These are phyloP conservation scores for Aureobasidium uvarum DNA, from an alignment of 2,329 filamentous ascomycete genomes.

Conservation along the genomic window DNA sequence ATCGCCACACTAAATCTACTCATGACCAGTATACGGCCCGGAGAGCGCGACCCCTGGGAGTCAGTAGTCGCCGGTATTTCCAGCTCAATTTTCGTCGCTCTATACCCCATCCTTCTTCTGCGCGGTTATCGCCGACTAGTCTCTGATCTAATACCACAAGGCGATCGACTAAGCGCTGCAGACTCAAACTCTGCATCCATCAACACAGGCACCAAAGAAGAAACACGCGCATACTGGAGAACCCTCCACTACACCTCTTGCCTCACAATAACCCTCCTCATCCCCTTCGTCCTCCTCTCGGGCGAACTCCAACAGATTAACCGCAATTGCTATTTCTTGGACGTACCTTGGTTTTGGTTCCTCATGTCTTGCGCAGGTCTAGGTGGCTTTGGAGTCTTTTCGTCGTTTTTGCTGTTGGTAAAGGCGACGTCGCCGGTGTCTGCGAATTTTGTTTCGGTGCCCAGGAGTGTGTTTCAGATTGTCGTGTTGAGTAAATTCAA, in stretches of 20 bases:
- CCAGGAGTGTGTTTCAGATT: conserved; percentile 51
- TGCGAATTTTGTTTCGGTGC: conserved; percentile 51
- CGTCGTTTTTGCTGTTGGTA: conserved; percentile 49
- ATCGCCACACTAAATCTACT: conserved; percentile 53
- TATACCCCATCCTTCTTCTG: conserved; percentile 53
- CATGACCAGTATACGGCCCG: conserved; percentile 48
- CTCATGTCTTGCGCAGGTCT: conserved; percentile 52
- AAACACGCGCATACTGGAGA: conserved; percentile 53
- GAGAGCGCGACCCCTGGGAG: conserved; percentile 53
- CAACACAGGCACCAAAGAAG: conserved; percentile 45
- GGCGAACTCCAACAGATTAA: conserved; percentile 51
- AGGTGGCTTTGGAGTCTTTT: conserved; percentile 51
- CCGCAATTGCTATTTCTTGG: conserved; percentile 55
- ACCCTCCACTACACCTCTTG: conserved; percentile 54
- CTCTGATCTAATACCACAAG: conserved; percentile 45
- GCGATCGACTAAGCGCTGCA: conserved; percentile 42
- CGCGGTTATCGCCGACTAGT: conserved; percentile 52
- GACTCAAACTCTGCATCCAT: conserved; percentile 30
- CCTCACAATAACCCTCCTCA: conserved; percentile 50
- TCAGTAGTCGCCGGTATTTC: conserved; percentile 54
- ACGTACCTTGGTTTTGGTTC: conserved; percentile 57
- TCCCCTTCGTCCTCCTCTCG: conserved; percentile 51
- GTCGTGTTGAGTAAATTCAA: conserved; percentile 49
- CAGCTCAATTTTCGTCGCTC: conserved; percentile 52
- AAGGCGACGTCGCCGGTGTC: conserved; percentile 53